Percentiles rank a stretch among this genome's conserved stretches.
These are phyloP conservation scores for Hypoxylon fragiforme DNA, from an alignment of 495 filamentous ascomycete genomes.

Conservation along the genomic window DNA sequence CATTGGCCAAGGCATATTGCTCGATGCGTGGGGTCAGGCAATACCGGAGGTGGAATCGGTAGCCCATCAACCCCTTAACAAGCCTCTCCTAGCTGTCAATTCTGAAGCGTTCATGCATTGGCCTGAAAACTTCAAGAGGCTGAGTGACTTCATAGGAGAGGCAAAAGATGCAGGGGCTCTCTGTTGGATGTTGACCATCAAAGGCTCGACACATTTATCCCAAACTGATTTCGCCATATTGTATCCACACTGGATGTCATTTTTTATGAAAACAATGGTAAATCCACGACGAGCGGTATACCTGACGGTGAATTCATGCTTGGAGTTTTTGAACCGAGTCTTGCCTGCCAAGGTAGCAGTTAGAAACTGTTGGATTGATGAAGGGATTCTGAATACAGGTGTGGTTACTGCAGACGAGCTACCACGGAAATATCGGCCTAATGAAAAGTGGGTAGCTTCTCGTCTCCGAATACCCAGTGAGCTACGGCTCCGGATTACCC, in stretches of 20 bases:
- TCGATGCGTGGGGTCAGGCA: conserved; percentile 60
- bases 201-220: conserved; percentile 60
- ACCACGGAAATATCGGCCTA: conserved; percentile 48
- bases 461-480: conserved; percentile 54
- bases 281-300: conserved; percentile 59
- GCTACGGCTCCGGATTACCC: conserved; percentile 42
- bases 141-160: conserved; percentile 55
- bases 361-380: conserved; percentile 44
- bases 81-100: conserved; percentile 60
- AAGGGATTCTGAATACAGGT: conserved; percentile 44
- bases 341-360: conserved; percentile 42
- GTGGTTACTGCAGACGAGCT: conserved; percentile 35
- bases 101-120: conserved; percentile 66
- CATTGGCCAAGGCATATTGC: conserved; percentile 60
- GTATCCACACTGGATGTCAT: conserved; percentile 57
- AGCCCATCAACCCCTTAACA: conserved; percentile 45
- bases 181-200: conserved; percentile 62
- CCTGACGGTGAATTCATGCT: conserved; percentile 57
- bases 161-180: conserved; percentile 50
- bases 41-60: conserved; percentile 40
- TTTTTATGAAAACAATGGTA: conserved; percentile 60
- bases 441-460: conserved; percentile 51
- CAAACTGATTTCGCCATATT: conserved; percentile 64
- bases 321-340: conserved; percentile 55
- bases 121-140: conserved; percentile 57